Base-by-base conservation (phyloP, 352 stramenopile genomes). In the Pythium aphanidermatum region DNA sequence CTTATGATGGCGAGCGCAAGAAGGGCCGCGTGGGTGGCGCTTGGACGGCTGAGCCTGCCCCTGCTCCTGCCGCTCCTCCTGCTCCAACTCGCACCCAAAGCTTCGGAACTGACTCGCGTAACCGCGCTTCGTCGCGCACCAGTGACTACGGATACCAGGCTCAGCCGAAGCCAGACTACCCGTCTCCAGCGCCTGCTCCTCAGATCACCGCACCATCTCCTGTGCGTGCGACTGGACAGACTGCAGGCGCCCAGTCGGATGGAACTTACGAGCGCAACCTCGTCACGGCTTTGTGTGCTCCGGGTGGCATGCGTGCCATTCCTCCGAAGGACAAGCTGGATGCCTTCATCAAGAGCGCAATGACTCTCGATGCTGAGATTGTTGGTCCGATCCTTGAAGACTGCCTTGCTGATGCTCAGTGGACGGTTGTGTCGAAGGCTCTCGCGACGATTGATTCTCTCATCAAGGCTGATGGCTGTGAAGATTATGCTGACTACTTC, bases 271-370 rank as follows among this genome's bases (percentile, higher is more conserved):
- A 98, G 63, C 87, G 86, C 30, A 95, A 96, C 52, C 67, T 98
- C 23, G 86, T 98, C 41, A 74, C 76, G 5, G 86, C 94, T 29
- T 55, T 98, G 23, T 98, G 91, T 62, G 87, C 91, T 9, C 89
- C 91, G 7, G 93, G 91, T 31, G 93, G 93, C 20, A 97, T 97
- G 87, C 95, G 95, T 51, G 86, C 93, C 26, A 88, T 97, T 17
- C 93, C 93, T 31, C 93, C 93, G 17, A 91, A 90, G 46, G 91
- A 98, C 50, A 97, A 98, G 65, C 74, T 98, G 32, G 84, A 90
- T 25, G 76, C 79, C 23, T 98, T 98, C 60, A 64, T 95, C 39
- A 83, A 92, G 55, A 87, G 80, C 16, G 80, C 95, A 5, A 60
- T 92, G 52, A 96, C 83, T 20, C 68, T 98, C 14, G 92, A 98